Base-by-base conservation (phyloP, 441 rosid species). In the Iberis amara region DNA sequence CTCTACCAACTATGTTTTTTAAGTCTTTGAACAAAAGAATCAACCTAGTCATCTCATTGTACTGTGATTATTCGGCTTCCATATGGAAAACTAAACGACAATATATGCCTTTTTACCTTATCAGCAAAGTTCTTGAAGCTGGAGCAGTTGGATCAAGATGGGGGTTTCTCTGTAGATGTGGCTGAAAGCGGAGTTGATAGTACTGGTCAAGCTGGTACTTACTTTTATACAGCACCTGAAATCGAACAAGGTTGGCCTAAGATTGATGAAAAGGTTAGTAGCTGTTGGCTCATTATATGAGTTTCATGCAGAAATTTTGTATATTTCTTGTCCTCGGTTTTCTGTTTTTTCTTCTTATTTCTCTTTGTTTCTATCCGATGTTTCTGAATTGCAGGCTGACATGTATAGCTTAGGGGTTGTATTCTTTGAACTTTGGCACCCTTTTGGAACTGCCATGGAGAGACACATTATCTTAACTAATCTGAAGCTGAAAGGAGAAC, bases 221-320 rank as follows among this genome's bases (percentile, higher is more conserved):
- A 83, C 64, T 88, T 92, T 55, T 92, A 92, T 56, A 92, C 96
- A 64, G 98, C 98, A 5, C 98, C 98, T 50, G 98, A 92, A 78
- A 92, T 92, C 64, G 98, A 92, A 73, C 98, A 92, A 71, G 78
- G 85, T 33, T 88, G 96, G 98, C 96, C 98, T 51, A 92, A 82
- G 79, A 88, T 92, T 59, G 95, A 92, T 75, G 98, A 92, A 73
- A 92, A 86, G 94, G 96, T 92, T 39, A 33, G 65, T 45, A 10
- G 54, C 48, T 59, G 38, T 65, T 58, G 30, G 43, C 36, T 15
- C 47, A 40, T 57, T 33, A 2, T 30, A 61, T 47, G 54, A 52
- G 33, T 57, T 60, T 64, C 3, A 31, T 49, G 49, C 53, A 56
- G 54, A 44, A 47, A 57, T 51, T 36, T 44, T 48, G 37, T 45